Evolutionary conservation across 306 rosid species (phyloP).

Genomic region (Rosa chinensis): DNA sequence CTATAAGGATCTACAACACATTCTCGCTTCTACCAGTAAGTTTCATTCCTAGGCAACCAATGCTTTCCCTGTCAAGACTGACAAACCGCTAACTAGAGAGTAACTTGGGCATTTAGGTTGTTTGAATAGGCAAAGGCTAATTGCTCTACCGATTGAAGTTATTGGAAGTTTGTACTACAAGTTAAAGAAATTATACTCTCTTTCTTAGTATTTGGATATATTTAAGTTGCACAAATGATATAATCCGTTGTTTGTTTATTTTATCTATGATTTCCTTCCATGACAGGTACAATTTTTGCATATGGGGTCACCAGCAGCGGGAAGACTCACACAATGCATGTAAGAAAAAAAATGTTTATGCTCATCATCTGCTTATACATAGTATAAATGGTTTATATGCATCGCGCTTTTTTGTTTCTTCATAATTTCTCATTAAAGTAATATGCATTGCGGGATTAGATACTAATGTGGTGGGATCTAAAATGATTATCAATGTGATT

Average conservation of each 20-base stretch:
- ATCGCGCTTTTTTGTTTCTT: conserved; percentile 5
- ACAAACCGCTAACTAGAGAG: background rate
- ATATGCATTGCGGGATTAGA: conserved; percentile 14
- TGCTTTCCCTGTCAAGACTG: conserved; percentile 1
- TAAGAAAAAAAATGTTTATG: conserved; percentile 40
- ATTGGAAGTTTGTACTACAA: conserved; percentile 9
- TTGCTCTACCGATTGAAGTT: conserved; percentile 23
- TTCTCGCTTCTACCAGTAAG: background rate
- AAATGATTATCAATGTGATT: conserved; percentile 25
- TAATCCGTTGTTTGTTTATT: conserved; percentile 21
- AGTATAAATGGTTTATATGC: conserved; percentile 15
- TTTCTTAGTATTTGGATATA: conserved; percentile 16
- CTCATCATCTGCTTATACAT: conserved; percentile 23
- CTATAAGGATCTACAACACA: background rate
- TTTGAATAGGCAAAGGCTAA: conserved; percentile 9
- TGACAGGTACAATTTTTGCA: conserved; percentile 91
- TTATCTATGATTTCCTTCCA: conserved; percentile 27
- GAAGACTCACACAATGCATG: conserved; percentile 99
- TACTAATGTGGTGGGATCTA: conserved; percentile 22
- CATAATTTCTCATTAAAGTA: conserved; percentile 1
- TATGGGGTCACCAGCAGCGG: conserved; percentile 99
- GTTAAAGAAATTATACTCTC: background rate
- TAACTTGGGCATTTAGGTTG: conserved; percentile 1
- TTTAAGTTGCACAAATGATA: conserved; percentile 25
- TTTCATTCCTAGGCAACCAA: conserved; percentile 9